These are phyloP conservation scores for Mycena belliarum DNA, from an alignment of 768 basidiomycete species.

Conservation along the genomic window DNA sequence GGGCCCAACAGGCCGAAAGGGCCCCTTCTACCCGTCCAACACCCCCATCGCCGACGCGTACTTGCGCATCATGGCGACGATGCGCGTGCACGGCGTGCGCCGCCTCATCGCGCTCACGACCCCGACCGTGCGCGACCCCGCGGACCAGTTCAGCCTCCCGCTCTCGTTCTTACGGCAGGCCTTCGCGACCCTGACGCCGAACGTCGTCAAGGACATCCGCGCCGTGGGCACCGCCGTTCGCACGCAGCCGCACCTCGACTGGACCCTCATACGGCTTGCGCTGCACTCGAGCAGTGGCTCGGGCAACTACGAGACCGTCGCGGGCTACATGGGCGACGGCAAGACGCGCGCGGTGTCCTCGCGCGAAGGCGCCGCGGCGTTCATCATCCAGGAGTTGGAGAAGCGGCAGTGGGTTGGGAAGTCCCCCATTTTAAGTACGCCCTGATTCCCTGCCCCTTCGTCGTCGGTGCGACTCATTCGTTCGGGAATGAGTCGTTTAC, in stretches of 20 bases:
- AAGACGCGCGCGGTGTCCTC: constrained; percentile 47
- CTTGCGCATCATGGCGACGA: constrained; percentile 37
- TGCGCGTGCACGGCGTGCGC: constrained; percentile 37
- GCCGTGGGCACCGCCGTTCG: constrained; percentile 10
- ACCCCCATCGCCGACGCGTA: constrained; percentile 49
- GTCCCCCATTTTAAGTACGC: constrained; percentile 41
- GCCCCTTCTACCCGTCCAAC: constrained; percentile 22
- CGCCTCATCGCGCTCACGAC: constrained; percentile 53
- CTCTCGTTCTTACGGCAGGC: constrained; percentile 28
- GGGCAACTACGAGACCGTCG: constrained; percentile 67
- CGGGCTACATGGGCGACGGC: constrained; percentile 43
- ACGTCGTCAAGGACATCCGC: constrained; percentile 20
- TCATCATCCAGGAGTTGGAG: constrained; percentile 58
- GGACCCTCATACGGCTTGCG: constrained; percentile 17
- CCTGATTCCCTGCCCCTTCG: background rate
- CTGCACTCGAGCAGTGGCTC: constrained; percentile 6
- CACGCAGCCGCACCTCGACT: constrained; percentile 10
- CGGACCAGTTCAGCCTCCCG: constrained; percentile 37
- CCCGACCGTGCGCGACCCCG: constrained; percentile 45
- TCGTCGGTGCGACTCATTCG: background rate
- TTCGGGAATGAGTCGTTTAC: background rate
- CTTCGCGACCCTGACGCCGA: constrained; percentile 9
- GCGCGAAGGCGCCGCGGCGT: constrained; percentile 60
- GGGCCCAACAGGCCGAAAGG: constrained; percentile 19
- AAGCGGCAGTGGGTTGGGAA: constrained; percentile 61